A percentile compares a stretch with the other conserved stretches of the same genome.
Conservation (phyloP, 768 basidiomycete species). For the Rhizopogon roseolus region DNA sequence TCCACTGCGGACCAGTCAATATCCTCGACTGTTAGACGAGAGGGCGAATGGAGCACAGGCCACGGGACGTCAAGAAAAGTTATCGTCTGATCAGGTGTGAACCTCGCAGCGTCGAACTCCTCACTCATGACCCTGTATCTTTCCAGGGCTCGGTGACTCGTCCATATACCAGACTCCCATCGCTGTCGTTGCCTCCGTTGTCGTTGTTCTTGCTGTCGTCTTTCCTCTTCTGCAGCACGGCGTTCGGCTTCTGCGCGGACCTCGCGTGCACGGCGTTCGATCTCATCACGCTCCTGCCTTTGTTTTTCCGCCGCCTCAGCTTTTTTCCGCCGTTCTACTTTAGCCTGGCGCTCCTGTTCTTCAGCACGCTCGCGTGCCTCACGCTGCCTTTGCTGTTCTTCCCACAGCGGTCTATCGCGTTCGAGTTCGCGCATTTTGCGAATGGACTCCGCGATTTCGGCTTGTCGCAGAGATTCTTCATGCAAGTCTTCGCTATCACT, state of each 20-base stretch:
- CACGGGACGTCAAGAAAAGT: conserved; percentile 65
- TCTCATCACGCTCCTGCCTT: conserved; percentile 19
- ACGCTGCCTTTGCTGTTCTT: conserved; percentile 45
- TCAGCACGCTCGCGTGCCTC: conserved; percentile 37
- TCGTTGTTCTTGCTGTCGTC: conserved; percentile 39
- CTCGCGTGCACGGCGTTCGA: conserved; percentile 17
- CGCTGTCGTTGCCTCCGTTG: conserved; percentile 40
- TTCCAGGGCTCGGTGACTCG: conserved; percentile 60
- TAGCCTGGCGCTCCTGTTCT: conserved; percentile 33
- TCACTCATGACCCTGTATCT: conserved; percentile 58
- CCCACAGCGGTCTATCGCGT: conserved; percentile 57
- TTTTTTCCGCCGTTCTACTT: conserved; percentile 27
- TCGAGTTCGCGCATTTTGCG: conserved; percentile 68
- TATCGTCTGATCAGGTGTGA: conserved; percentile 47
- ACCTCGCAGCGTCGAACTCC: conserved; percentile 59
- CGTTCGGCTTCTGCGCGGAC: conserved; percentile 24
- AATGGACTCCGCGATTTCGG: conserved; percentile 56
- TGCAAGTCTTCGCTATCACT: conserved; percentile 11
- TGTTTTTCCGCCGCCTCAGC: conserved; percentile 27
- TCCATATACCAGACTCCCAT: conserved; percentile 64
- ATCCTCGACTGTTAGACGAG: conserved; percentile 52
- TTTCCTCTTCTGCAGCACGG: conserved; percentile 28
- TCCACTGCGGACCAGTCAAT: conserved; percentile 71
- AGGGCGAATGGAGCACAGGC: conserved; percentile 61
- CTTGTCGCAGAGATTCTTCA: conserved; percentile 34